Percentiles rank a stretch among this genome's conserved stretches.
Evolutionary conservation across 2,329 filamentous ascomycete species (phyloP).

Genomic region (Sclerotinia minor): DNA sequence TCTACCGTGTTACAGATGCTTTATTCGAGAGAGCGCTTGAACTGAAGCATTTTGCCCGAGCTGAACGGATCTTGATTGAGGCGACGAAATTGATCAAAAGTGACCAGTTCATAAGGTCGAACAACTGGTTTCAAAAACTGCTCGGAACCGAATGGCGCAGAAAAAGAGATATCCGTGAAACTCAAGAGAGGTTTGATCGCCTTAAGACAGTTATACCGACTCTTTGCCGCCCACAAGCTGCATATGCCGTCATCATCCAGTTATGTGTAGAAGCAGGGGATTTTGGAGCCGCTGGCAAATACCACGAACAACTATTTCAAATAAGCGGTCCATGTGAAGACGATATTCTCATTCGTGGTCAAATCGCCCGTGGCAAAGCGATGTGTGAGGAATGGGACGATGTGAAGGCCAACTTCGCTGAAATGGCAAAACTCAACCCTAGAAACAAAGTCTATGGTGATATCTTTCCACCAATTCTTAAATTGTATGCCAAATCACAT

Average conservation of each 20-base stretch:
- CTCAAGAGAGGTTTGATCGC: constrained; percentile 35
- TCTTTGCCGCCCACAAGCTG: constrained; percentile 32
- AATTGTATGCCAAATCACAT: constrained; percentile 37
- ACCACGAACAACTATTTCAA: constrained; percentile 31
- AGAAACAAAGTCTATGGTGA: constrained; percentile 29
- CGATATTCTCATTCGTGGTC: constrained; percentile 37
- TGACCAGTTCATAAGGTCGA: constrained; percentile 29
- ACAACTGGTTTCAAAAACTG: constrained; percentile 36
- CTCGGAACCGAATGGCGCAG: constrained; percentile 38
- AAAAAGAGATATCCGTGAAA: constrained; percentile 33
- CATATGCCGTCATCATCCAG: constrained; percentile 40
- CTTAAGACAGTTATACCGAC: constrained; percentile 28
- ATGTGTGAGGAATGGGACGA: constrained; percentile 38
- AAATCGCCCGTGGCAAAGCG: constrained; percentile 41
- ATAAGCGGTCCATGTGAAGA: constrained; percentile 12
- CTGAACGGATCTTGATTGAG: constrained; percentile 34
- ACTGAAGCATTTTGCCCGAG: constrained; percentile 27
- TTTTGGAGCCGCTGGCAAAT: constrained; percentile 31
- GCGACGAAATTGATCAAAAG: constrained; percentile 32
- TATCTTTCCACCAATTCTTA: constrained; percentile 38
- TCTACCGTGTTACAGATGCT: constrained; percentile 29
- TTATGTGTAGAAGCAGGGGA: constrained; percentile 39
- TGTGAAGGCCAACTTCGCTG: constrained; percentile 35
- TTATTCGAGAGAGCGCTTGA: constrained; percentile 35
- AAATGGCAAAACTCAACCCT: constrained; percentile 30